Base-by-base conservation (phyloP, 2,329 filamentous ascomycete genomes). In the Aspergillus niger region DNA sequence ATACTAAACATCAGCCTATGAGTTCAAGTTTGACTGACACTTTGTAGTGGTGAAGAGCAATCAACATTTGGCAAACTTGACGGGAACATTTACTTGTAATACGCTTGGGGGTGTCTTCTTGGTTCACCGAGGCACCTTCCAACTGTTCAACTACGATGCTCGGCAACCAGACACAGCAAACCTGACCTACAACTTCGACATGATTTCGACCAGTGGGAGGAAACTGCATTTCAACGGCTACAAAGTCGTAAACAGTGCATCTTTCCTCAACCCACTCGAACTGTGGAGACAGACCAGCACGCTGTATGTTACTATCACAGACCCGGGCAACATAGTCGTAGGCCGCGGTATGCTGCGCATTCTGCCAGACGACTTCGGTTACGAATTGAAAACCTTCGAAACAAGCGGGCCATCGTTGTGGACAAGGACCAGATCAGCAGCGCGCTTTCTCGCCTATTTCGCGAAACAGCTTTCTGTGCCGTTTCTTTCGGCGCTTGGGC, bases 151-250 rank as follows among this genome's bases (percentile, higher is more conserved):
- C 15, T 41, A 55, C 8, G 53, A 55, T 20, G 30, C 53, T 6
- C 53, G 53, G n/a, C 41, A 55, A 22, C 53, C 53, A 11, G 53
- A 55, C 30, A 55, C 53, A 7, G 43, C 53, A 5, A 55, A 55
- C 28, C 53, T 55, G 13, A 55, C 53, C 6, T 55, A 55, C 28
- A 22, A 55, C 13, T 55, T 55, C 13, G 53, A 55, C 24, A 55
- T 55, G 53, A 32, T 28, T 15, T 47, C 53, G 5, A 39, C 39
- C 3, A 20, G 38, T 20, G 53, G 53, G 17, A 47, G 17, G 8
- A 41, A 17, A 13, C 26, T 55, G n/a, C 53, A 48, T 17, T 55
- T 55, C 24, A 28, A 55, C 30, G 53, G 53, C 22, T 55, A 55
- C 39, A 55, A 55, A 30, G n/a, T 28, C 11, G 39, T 55, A 8